phyloP scores from a whole-genome alignment of 352 stramenopile species.

The Phytophthora boehmeriae region DNA sequence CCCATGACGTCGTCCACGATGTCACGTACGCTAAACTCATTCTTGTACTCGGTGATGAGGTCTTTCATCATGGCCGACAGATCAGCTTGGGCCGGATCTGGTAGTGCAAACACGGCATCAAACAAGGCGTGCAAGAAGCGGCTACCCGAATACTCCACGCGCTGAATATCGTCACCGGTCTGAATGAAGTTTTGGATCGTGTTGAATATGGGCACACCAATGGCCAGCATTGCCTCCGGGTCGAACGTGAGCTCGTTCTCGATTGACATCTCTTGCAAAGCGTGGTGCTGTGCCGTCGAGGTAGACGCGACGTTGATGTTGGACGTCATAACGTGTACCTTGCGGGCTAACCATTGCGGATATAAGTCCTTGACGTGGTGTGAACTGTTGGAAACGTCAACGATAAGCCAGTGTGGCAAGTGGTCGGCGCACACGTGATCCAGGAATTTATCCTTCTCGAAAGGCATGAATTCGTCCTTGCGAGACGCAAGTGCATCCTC shows the following conservation, averaged over 20 bases:
- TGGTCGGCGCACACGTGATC: slow-evolving; percentile 87
- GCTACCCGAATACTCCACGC: slow-evolving; percentile 91
- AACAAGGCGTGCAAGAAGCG: slow-evolving; percentile 89
- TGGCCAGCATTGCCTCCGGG: slow-evolving; percentile 76
- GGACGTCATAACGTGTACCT: slow-evolving; percentile 93
- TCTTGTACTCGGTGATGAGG: slow-evolving; percentile 60
- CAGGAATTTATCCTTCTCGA: slow-evolving; percentile 75
- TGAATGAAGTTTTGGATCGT: slow-evolving; percentile 94
- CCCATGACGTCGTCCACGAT: slow-evolving; percentile 94
- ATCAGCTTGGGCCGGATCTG: slow-evolving; percentile 39
- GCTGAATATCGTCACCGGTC: slow-evolving; percentile 91
- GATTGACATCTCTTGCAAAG: slow-evolving; percentile 73
- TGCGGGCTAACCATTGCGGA: slow-evolving; percentile 87
- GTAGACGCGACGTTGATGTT: slow-evolving; percentile 91
- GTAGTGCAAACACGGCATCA: slow-evolving; percentile 39
- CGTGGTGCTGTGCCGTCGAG: slow-evolving; percentile 69
- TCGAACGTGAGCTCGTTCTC: slow-evolving; percentile 91
- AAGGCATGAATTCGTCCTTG: slow-evolving; percentile 41
- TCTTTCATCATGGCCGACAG: slow-evolving; percentile 73
- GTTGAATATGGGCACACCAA: slow-evolving; percentile 92
- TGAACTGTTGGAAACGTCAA: slow-evolving; percentile 93
- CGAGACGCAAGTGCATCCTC: slow-evolving; percentile 42
- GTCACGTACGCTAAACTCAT: slow-evolving; percentile 59
- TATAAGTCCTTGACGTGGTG: slow-evolving; percentile 87
- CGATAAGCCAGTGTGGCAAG: slow-evolving; percentile 92